Evolutionary conservation across 2,329 filamentous ascomycete species (phyloP), one percentile per base, ranked within the genome.

Genomic region (Phaeosphaeriaceae sp.): DNA sequence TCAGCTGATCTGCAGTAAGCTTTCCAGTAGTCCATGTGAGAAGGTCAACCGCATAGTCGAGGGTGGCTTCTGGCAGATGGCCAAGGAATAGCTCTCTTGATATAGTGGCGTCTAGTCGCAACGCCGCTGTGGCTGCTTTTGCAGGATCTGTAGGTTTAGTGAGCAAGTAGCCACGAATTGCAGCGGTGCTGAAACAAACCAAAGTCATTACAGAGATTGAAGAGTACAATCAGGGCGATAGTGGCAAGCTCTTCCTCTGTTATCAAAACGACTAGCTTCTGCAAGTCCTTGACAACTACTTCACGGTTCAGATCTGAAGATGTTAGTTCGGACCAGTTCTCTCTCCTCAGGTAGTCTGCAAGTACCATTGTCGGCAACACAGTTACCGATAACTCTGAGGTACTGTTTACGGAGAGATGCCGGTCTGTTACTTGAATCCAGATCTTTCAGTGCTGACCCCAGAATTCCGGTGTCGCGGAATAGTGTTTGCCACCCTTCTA

Each of bases 131-230:
- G 45, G 69, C 65, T 36, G 63, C 66, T 61, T 78, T 74, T 33
- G 71, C 75, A 57, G 71, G 71, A 56, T 78, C 76, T 78, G 41
- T 17, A 24, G 25, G 22, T 27, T 4, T 4, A 40, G 46, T 76
- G 48, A 72, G 68, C 48, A 57, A 52, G n/a, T 45, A 4, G 48
- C 11, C 36, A 15, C 40, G 11, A 17, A 24, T 27, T 50, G 22
- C 50, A 1, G 2, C 15, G 24, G 22, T 27, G 42, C 20, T 3
- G 21, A 17, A 21, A 21, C 68, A 41, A 68, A 79, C 76, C 73
- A 57, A 70, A 80, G 49, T 79, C 78, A 20, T 76, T 76, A 61
- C 78, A 80, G 17, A 81, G 74, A 58, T 82, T 82, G 66, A 79
- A 77, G 13, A 82, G 63, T 1, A 81, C 80, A 41, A 75, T 78